Percentiles rank a stretch among this genome's conserved stretches.
Evolutionary conservation across 495 filamentous ascomycete genomes (phyloP).

Genomic region (Penicillium maclennaniae): DNA sequence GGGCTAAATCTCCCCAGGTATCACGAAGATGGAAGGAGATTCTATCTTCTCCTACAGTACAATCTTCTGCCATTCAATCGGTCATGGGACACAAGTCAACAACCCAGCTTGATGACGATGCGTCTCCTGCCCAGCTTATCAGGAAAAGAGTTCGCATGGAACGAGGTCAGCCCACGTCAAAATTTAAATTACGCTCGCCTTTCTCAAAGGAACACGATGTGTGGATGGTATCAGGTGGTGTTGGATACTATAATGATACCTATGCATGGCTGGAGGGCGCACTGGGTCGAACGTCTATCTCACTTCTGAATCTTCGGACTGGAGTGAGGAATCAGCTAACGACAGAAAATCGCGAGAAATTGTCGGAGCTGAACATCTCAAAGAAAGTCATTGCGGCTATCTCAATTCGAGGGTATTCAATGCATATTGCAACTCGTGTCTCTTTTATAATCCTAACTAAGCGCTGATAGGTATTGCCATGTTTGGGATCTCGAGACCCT

Average conservation of each 20-base stretch:
- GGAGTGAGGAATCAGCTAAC: constrained; percentile 8
- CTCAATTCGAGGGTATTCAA: constrained; percentile 18
- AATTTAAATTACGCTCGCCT: not conserved
- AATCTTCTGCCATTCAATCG: constrained; percentile 10
- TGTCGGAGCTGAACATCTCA: constrained; percentile 19
- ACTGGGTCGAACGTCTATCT: constrained; percentile 2
- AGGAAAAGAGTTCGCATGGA: constrained; percentile 21
- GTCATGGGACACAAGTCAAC: constrained; percentile 8
- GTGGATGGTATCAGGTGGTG: not conserved
- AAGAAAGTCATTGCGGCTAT: constrained; percentile 22
- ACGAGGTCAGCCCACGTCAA: constrained; percentile 13
- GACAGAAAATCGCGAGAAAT: constrained; percentile 29
- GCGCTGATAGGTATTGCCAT: constrained; percentile 14
- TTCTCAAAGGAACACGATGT: not conserved
- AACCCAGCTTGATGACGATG: not conserved
- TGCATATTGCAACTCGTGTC: not conserved
- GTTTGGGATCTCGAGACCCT: constrained; percentile 27
- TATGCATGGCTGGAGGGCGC: constrained; percentile 19
- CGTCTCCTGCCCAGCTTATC: constrained; percentile 5
- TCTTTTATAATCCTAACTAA: not conserved
- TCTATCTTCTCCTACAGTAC: constrained; percentile 23
- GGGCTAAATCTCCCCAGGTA: constrained; percentile 18
- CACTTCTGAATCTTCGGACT: constrained; percentile 15
- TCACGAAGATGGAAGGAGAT: constrained; percentile 31
- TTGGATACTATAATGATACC: constrained; percentile 24